Percentiles rank a stretch among this genome's conserved stretches.
Conservation (phyloP, 2,329 filamentous ascomycete genomes). For the Didymosphaeria variabile region DNA sequence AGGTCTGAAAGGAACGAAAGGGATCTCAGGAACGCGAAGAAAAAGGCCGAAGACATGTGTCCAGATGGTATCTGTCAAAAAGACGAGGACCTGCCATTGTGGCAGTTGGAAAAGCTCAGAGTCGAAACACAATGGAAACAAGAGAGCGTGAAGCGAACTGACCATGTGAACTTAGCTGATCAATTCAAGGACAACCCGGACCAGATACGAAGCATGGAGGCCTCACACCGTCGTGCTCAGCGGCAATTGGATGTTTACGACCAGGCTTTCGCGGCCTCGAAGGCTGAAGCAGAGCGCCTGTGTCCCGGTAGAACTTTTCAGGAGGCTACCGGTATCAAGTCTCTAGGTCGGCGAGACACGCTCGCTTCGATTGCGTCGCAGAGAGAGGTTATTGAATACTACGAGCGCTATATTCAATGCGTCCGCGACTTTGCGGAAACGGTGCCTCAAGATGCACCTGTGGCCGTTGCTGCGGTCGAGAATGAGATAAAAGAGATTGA, state of each 20-base stretch:
- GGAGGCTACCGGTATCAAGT: conserved; percentile 9
- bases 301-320: conserved; percentile 11
- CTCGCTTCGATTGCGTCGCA: background rate
- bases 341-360: conserved; percentile 8
- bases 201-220: background rate
- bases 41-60: conserved; percentile 14
- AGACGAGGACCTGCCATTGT: conserved; percentile 12
- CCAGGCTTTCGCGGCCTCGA: conserved; percentile 1
- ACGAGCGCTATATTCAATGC: background rate
- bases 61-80: conserved; percentile 12
- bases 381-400: background rate
- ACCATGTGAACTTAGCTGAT: background rate
- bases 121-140: conserved; percentile 9
- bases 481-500: background rate
- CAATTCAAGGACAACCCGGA: background rate
- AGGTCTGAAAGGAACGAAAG: background rate
- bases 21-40: conserved; percentile 7
- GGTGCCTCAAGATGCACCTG: conserved; percentile 3
- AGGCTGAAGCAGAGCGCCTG: conserved; percentile 8
- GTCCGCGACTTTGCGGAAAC: conserved; percentile 2
- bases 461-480: background rate
- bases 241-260: background rate
- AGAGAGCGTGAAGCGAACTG: background rate
- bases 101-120: conserved; percentile 13
- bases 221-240: background rate